Conservation (phyloP, 192 early-diverging fungal species). For the Linnemannia schmuckeri region DNA sequence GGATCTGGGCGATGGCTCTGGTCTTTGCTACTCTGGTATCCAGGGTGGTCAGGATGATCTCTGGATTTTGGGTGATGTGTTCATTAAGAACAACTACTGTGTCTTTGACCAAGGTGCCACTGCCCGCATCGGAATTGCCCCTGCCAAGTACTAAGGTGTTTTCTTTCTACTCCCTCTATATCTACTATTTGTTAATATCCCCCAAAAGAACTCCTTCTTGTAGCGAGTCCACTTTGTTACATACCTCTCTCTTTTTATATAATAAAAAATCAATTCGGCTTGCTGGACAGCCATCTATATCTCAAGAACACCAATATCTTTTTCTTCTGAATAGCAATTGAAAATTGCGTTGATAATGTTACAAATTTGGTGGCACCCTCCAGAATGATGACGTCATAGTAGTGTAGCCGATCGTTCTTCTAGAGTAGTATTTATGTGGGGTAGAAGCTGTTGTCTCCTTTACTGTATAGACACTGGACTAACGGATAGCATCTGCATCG, state of each 20-base stretch:
- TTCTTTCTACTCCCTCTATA: background rate
- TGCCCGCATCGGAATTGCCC: constrained; percentile 70
- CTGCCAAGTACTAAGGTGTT: constrained; percentile 19
- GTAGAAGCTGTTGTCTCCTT: too few relatives aligned
- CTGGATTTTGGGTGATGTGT: constrained; percentile 74
- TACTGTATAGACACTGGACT: too few relatives aligned
- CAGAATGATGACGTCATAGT: too few relatives aligned
- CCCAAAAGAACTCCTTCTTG: background rate
- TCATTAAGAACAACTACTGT: constrained; percentile 74
- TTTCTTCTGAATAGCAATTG: too few relatives aligned
- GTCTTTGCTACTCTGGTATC: constrained; percentile 38
- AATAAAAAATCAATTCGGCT: background rate
- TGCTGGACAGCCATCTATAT: too few relatives aligned
- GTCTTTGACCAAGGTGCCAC: constrained; percentile 67
- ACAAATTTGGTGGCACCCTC: too few relatives aligned
- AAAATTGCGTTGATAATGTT: too few relatives aligned
- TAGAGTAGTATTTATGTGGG: too few relatives aligned
- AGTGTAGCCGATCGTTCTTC: too few relatives aligned
- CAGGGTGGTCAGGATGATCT: constrained; percentile 34
- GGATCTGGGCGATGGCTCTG: constrained; percentile 23
- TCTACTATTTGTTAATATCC: background rate
- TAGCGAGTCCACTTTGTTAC: background rate
- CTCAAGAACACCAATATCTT: too few relatives aligned
- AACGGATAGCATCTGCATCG: too few relatives aligned
- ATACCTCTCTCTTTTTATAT: background rate